These are phyloP conservation scores for Pythium sukuiense DNA, from an alignment of 352 stramenopile genomes.

Conservation along the genomic window DNA sequence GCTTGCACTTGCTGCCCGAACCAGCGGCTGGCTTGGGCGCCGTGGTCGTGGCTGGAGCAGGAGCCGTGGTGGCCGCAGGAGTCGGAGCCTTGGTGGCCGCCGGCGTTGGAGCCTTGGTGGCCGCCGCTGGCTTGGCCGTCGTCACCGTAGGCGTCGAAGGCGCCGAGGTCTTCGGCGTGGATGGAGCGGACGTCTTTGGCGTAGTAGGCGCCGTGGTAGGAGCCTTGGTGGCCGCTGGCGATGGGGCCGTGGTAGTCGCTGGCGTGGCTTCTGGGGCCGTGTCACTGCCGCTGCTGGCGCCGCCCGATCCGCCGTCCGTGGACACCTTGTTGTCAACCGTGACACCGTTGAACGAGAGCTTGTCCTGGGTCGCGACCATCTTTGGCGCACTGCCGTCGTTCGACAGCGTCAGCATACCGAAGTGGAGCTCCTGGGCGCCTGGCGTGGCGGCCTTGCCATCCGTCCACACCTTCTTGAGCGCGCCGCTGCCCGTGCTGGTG, in stretches of 20 bases:
- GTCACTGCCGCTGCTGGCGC: not conserved
- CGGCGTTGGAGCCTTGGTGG: constrained; percentile 2
- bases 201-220: not conserved
- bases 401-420: constrained; percentile 65
- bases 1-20: constrained; percentile 5
- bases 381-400: constrained; percentile 46
- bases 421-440: constrained; percentile 60
- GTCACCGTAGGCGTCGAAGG: constrained; percentile 8
- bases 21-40: not conserved
- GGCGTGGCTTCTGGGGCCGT: not conserved
- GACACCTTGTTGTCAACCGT: constrained; percentile 47
- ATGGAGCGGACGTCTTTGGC: too few relatives aligned
- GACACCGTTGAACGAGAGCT: constrained; percentile 70
- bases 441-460: constrained; percentile 30
- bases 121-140: not conserved
- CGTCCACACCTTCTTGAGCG: constrained; percentile 42
- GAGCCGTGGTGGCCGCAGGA: not conserved
- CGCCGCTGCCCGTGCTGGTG: constrained; percentile 47
- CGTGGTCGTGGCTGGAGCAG: not conserved
- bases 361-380: constrained; percentile 53
- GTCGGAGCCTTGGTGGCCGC: not conserved
- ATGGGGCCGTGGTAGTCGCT: constrained; percentile 3
- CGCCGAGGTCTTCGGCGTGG: not conserved
- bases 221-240: not conserved
- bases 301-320: constrained; percentile 26